Conservation (phyloP, 2,329 filamentous ascomycete species). For the Penicillium psychrosexuale region DNA sequence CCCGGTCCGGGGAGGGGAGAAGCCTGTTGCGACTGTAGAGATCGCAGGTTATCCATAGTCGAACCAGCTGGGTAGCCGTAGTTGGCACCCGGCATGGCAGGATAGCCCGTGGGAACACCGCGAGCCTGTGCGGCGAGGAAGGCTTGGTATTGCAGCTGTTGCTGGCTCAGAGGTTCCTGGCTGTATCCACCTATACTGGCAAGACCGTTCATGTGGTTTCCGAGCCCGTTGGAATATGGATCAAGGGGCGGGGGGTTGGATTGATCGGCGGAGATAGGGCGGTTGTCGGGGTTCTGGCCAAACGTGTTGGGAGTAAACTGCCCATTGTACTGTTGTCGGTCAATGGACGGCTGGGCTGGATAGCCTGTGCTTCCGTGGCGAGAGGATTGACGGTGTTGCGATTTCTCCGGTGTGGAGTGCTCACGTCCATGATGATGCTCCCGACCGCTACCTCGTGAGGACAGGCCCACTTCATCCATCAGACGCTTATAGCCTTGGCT, state of each 20-base stretch:
- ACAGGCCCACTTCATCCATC: constrained; percentile 97
- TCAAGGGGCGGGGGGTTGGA: constrained; percentile 37
- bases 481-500: constrained; percentile 95
- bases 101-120: constrained; percentile 45
- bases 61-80: constrained; percentile 46
- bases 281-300: constrained; percentile 37
- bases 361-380: constrained; percentile 41
- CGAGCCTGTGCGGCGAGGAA: constrained; percentile 50
- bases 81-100: constrained; percentile 43
- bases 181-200: constrained; percentile 32
- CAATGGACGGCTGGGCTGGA: constrained; percentile 36
- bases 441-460: constrained; percentile 46
- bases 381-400: constrained; percentile 43
- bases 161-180: constrained; percentile 45
- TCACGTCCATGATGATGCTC: constrained; percentile 43
- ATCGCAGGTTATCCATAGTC: constrained; percentile 41
- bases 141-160: constrained; percentile 58
- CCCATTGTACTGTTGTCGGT: constrained; percentile 45
- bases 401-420: constrained; percentile 40
- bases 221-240: constrained; percentile 35
- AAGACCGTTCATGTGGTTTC: constrained; percentile 30
- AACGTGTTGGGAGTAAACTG: constrained; percentile 39
- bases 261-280: constrained; percentile 39
- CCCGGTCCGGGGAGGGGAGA: constrained; percentile 36
- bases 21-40: constrained; percentile 38